These are phyloP conservation scores for Parietaria judaica DNA, from an alignment of 306 rosid genomes.

Conservation along the genomic window DNA sequence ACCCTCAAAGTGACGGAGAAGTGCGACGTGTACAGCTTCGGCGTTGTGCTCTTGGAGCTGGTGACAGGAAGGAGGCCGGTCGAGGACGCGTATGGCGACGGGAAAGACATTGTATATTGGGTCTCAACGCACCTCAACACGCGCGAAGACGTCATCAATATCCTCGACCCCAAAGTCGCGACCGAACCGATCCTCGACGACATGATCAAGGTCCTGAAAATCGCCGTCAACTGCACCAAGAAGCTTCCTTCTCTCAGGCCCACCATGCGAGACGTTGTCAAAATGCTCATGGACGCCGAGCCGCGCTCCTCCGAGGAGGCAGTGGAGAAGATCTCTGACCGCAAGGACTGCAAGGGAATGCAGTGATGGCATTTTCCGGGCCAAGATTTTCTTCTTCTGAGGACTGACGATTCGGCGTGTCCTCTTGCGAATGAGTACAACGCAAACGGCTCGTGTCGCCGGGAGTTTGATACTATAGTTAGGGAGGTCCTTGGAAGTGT, in stretches of 20 bases:
- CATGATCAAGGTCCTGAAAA: conserved; percentile 76
- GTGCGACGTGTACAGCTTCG: conserved; percentile 88
- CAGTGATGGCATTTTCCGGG: conserved; percentile 3
- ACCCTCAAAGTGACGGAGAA: conserved; percentile 63
- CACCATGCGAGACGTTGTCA: conserved; percentile 82
- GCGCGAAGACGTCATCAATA: conserved; percentile 40
- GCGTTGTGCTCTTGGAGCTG: conserved; percentile 78
- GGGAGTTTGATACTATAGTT: neutral
- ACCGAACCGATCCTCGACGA: conserved; percentile 29
- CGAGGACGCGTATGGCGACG: conserved; percentile 83
- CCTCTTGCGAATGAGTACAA: no score
- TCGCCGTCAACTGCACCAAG: conserved; percentile 61
- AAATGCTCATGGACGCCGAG: conserved; percentile 70
- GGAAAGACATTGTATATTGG: conserved; percentile 87
- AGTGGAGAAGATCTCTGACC: conserved; percentile 8
- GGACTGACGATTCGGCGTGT: neutral
- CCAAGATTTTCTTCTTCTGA: conserved; percentile 3
- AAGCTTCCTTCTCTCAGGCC: conserved; percentile 88
- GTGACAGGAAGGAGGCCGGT: conserved; percentile 69
- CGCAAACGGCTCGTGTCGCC: no score
- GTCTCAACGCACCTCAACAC: conserved; percentile 50
- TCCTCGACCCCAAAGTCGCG: conserved; percentile 57
- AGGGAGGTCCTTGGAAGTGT: neutral
- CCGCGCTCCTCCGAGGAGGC: conserved; percentile 30
- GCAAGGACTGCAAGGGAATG: conserved; percentile 15